Evolutionary conservation across 1,139 yeast species (phyloP).

Genomic region (Geotrichum bryndzae): DNA sequence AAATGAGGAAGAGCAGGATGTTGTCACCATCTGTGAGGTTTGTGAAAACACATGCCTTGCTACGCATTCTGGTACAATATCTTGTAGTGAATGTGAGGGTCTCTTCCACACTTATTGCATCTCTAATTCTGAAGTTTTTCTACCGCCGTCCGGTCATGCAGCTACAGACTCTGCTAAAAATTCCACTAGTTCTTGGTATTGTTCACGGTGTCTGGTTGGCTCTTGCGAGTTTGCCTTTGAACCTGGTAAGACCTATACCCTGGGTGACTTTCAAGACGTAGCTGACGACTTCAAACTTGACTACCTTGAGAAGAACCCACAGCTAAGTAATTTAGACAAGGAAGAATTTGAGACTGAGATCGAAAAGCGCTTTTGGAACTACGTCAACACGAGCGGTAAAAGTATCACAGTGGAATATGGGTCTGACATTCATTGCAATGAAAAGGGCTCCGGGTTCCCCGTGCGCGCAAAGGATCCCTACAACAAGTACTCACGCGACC

Average conservation of each 20-base stretch:
- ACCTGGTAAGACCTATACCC: constrained; percentile 58
- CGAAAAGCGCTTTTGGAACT: constrained; percentile 37
- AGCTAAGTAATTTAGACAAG: constrained; percentile 24
- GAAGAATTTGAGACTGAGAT: constrained; percentile 22
- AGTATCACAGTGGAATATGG: constrained; percentile 48
- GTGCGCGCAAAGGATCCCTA: constrained; percentile 32
- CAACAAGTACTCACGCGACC: constrained; percentile 39
- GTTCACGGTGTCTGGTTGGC: constrained; percentile 76
- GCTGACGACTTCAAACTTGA: constrained; percentile 47
- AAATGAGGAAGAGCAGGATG: constrained; percentile 15
- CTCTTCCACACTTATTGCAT: constrained; percentile 14
- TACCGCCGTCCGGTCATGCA: background rate
- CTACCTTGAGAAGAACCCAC: constrained; percentile 47
- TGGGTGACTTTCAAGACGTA: constrained; percentile 52
- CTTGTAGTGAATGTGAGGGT: constrained; percentile 15
- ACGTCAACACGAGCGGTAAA: constrained; percentile 36
- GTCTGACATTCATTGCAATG: constrained; percentile 40
- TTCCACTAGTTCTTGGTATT: constrained; percentile 52
- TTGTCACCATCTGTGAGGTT: constrained; percentile 14
- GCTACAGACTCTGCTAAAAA: background rate
- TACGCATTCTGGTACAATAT: background rate
- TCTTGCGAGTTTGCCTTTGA: constrained; percentile 89
- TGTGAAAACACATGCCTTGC: constrained; percentile 14
- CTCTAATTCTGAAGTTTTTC: constrained; percentile 9
- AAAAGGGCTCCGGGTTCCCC: constrained; percentile 51